Conservation (phyloP, 495 filamentous ascomycete genomes). For the Xylaria flabelliformis region DNA sequence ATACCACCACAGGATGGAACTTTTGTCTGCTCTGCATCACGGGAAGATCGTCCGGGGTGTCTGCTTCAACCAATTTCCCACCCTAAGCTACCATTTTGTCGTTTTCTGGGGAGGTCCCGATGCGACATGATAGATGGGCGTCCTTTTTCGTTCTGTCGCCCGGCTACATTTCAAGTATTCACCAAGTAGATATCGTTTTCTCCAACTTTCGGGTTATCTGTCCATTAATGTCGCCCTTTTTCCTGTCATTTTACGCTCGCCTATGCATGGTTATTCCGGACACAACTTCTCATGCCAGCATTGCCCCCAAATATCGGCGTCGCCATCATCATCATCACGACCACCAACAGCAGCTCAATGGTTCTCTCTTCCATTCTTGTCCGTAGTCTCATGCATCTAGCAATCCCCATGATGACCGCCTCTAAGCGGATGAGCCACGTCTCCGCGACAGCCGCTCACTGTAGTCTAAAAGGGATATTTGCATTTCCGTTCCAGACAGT, state of each 20-base stretch:
- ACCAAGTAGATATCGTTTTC: not conserved
- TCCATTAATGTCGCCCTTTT: not conserved
- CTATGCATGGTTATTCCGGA: not conserved
- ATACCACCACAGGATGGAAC: not conserved
- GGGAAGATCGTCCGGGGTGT: slow-evolving; percentile 11
- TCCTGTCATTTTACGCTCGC: not conserved
- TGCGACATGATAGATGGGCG: not conserved
- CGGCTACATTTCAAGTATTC: not conserved
- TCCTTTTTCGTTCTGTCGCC: not conserved
- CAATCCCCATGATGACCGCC: not conserved
- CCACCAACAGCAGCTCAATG: not conserved
- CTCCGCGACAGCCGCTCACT: slow-evolving; percentile 26
- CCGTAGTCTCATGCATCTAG: slow-evolving; percentile 17
- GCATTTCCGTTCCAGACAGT: slow-evolving; percentile 26
- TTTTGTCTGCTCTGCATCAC: slow-evolving; percentile 8
- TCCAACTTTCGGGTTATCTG: not conserved
- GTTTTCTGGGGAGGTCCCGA: not conserved
- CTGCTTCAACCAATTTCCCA: not conserved
- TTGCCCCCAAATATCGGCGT: slow-evolving; percentile 3
- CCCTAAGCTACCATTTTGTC: not conserved
- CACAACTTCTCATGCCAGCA: not conserved
- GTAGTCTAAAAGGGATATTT: not conserved
- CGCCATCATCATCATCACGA: not conserved
- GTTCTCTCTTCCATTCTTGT: slow-evolving; percentile 16
- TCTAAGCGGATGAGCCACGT: slow-evolving; percentile 11